Percentiles rank a stretch among this genome's conserved stretches.
phyloP scores from a whole-genome alignment of 352 stramenopile genomes.

The Globisporangium sylvaticum region DNA sequence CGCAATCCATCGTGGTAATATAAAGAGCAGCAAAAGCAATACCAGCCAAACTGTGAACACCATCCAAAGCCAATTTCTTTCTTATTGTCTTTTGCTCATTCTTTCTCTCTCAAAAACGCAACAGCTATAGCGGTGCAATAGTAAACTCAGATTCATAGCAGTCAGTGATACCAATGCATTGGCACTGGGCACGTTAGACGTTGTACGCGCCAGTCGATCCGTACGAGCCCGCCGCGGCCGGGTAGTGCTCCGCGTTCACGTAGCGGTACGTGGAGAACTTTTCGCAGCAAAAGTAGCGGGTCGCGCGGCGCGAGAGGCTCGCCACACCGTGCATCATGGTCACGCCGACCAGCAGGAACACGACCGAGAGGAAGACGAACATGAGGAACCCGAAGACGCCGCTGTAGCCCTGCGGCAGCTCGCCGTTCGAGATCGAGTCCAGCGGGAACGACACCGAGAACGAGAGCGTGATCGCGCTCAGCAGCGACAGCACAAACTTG shows the following conservation, averaged over 20 bases:
- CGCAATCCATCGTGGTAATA: background rate
- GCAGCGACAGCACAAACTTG: constrained; percentile 47
- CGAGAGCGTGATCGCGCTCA: constrained; percentile 50
- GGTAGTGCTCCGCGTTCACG: constrained; percentile 22
- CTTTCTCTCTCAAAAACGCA: background rate
- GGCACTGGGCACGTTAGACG: background rate
- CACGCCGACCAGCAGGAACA: constrained; percentile 49
- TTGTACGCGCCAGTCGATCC: constrained; percentile 25
- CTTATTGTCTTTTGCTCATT: background rate
- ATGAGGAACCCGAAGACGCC: constrained; percentile 37
- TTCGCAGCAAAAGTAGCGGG: constrained; percentile 69
- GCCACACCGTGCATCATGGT: constrained; percentile 53
- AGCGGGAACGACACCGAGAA: constrained; percentile 54
- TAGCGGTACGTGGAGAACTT: constrained; percentile 49
- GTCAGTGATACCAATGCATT: background rate
- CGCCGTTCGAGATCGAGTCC: constrained; percentile 29
- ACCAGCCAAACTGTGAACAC: constrained; percentile 3
- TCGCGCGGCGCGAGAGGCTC: constrained; percentile 36
- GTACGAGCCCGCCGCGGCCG: constrained; percentile 25
- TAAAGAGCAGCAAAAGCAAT: constrained; percentile 7
- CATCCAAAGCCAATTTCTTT: background rate
- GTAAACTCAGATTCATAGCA: background rate
- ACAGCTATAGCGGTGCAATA: background rate
- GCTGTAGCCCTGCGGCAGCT: constrained; percentile 36
- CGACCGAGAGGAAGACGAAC: constrained; percentile 37